A percentile compares a stretch with the other conserved stretches of the same genome.
These are phyloP conservation scores for Exophiala xenobiotica DNA, from an alignment of 2,329 filamentous ascomycete genomes.

Conservation along the genomic window DNA sequence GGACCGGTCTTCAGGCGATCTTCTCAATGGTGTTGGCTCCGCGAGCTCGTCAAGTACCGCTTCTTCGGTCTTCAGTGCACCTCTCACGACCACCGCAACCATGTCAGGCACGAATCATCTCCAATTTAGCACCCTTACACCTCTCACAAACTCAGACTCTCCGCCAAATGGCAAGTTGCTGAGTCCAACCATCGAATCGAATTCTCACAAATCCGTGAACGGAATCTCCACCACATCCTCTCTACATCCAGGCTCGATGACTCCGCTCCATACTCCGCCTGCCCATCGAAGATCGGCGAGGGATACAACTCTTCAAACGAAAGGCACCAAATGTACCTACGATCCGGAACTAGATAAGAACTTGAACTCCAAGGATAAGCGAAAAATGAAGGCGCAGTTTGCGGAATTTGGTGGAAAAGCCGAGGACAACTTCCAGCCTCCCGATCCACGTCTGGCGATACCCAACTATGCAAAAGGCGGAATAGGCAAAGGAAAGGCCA, in stretches of 20 bases:
- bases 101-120: constrained; percentile 58
- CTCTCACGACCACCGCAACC: constrained; percentile 47
- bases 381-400: constrained; percentile 52
- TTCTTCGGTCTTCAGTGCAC: constrained; percentile 69
- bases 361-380: constrained; percentile 56
- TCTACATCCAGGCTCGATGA: constrained; percentile 37
- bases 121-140: constrained; percentile 57
- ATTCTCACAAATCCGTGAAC: constrained; percentile 10
- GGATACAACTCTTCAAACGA: constrained; percentile 51
- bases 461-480: constrained; percentile 60
- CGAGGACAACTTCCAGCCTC: constrained; percentile 75
- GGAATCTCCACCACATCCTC: constrained; percentile 33
- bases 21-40: constrained; percentile 69
- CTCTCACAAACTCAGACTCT: constrained; percentile 65
- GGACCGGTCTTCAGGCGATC: constrained; percentile 56
- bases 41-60: constrained; percentile 70
- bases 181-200: constrained; percentile 48
- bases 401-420: constrained; percentile 53
- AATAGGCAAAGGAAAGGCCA: constrained; percentile 65
- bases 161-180: constrained; percentile 58
- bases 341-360: constrained; percentile 64
- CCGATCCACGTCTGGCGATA: constrained; percentile 77
- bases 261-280: constrained; percentile 45
- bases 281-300: constrained; percentile 50
- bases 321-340: constrained; percentile 60